Conservation (phyloP, 2,329 filamentous ascomycete genomes). For the Penicillium verrucosum region DNA sequence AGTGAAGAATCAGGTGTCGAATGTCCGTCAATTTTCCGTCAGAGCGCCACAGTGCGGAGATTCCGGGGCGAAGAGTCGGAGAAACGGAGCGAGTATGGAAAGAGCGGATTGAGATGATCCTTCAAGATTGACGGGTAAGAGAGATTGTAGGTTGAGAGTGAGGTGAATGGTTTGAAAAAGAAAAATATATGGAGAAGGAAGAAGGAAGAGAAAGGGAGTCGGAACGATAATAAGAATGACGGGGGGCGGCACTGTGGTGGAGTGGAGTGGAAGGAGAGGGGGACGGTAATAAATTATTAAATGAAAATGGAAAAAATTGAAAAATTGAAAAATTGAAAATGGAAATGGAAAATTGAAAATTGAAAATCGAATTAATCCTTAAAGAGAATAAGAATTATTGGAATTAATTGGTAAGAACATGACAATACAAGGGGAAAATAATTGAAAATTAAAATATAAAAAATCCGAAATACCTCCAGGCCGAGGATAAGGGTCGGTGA, state of each 20-base stretch:
- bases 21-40: slow-evolving; percentile 14
- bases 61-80: slow-evolving; percentile 1
- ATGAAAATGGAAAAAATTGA: slow-evolving; percentile 10
- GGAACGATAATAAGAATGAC: slow-evolving; percentile 30
- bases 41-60: slow-evolving; percentile 23
- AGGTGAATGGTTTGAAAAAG: background rate
- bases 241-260: slow-evolving; percentile 24
- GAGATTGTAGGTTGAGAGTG: background rate
- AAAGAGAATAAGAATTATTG: slow-evolving; percentile 15
- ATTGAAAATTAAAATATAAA: background rate
- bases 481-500: slow-evolving; percentile 18
- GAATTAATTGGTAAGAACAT: slow-evolving; percentile 6
- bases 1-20: slow-evolving; percentile 9
- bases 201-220: slow-evolving; percentile 14
- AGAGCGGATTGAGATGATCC: slow-evolving; percentile 19
- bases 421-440: slow-evolving; percentile 13
- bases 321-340: background rate
- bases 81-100: slow-evolving; percentile 6
- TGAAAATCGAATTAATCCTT: slow-evolving; percentile 3
- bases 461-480: slow-evolving; percentile 10
- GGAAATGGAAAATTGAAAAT: slow-evolving; percentile 21
- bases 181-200: slow-evolving; percentile 3
- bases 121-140: background rate
- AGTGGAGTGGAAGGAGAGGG: slow-evolving; percentile 25
- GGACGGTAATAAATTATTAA: slow-evolving; percentile 22